phyloP scores from a whole-genome alignment of 176 grass and related monocot species.

The Areca catechu region DNA sequence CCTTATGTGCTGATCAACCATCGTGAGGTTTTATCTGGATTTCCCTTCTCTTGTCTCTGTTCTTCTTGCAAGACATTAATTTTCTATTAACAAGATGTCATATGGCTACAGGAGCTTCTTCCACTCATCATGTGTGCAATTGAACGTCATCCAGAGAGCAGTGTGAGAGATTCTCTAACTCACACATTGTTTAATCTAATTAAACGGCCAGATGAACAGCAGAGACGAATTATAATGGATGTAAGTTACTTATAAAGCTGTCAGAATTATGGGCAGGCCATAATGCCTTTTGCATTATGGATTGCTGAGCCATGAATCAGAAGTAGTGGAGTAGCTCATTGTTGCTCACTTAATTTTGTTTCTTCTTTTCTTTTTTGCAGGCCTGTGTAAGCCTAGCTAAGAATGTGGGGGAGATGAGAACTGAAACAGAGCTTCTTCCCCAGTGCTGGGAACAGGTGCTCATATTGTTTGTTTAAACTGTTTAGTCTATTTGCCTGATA shows the following conservation, averaged over 20 bases:
- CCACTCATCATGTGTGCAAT: slow-evolving; percentile 98
- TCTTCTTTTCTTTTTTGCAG: slow-evolving; percentile 30
- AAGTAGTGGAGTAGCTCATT: not conserved
- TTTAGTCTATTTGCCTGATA: slow-evolving; percentile 1
- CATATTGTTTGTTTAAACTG: not conserved
- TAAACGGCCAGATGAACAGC: slow-evolving; percentile 86
- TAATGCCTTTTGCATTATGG: no score
- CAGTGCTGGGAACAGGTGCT: slow-evolving; percentile 98
- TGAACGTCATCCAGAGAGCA: slow-evolving; percentile 83
- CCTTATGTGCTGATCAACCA: slow-evolving; percentile 98
- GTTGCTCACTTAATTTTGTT: not conserved
- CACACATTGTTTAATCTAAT: slow-evolving; percentile 96
- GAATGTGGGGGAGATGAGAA: slow-evolving; percentile 96
- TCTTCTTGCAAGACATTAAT: slow-evolving; percentile 15
- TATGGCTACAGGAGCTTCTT: slow-evolving; percentile 82
- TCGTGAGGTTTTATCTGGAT: slow-evolving; percentile 78
- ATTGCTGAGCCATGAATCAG: no score
- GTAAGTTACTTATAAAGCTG: slow-evolving; percentile 33
- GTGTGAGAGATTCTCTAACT: slow-evolving; percentile 82
- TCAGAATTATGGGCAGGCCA: no score
- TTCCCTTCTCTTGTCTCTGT: slow-evolving; percentile 25
- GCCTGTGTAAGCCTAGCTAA: slow-evolving; percentile 82
- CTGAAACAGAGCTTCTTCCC: slow-evolving; percentile 91
- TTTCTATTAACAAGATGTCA: slow-evolving; percentile 4
- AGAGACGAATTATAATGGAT: slow-evolving; percentile 87